Conservation (phyloP, 2,329 filamentous ascomycete species). For the Aspergillus nomiae region DNA sequence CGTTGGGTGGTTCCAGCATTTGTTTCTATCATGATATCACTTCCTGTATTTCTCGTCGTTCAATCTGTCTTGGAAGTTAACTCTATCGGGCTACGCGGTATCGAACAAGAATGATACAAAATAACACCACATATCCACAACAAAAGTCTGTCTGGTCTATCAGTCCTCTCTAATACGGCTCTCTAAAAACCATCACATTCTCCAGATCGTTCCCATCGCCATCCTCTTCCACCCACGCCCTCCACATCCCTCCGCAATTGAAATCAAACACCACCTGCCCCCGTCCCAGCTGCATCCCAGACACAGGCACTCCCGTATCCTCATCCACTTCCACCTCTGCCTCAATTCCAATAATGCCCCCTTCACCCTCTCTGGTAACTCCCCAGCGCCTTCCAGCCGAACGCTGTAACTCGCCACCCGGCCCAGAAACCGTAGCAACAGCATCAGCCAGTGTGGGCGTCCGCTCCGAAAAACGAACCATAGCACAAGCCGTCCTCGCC, state of each 20-base stretch:
- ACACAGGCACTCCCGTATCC: constrained; percentile 40
- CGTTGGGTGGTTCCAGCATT: background rate
- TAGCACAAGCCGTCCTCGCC: constrained; percentile 70
- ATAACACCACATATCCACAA: background rate
- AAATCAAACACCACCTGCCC: constrained; percentile 71
- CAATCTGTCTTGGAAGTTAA: background rate
- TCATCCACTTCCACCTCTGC: constrained; percentile 56
- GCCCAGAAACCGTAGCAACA: constrained; percentile 67
- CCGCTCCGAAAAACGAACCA: constrained; percentile 63
- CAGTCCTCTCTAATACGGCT: constrained; percentile 32
- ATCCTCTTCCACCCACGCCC: constrained; percentile 64
- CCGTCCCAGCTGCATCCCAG: constrained; percentile 33
- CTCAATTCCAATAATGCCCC: constrained; percentile 76
- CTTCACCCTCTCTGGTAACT: constrained; percentile 74
- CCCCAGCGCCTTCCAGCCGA: constrained; percentile 75
- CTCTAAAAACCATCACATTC: constrained; percentile 48
- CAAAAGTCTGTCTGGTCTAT: constrained; percentile 10
- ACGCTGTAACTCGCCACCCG: constrained; percentile 69
- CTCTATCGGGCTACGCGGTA: too few relatives aligned
- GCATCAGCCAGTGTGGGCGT: constrained; percentile 57
- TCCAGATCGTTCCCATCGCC: constrained; percentile 34
- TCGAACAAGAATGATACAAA: background rate
- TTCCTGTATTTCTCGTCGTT: background rate
- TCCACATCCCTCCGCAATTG: constrained; percentile 87
- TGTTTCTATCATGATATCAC: background rate